A percentile compares a stretch with the other conserved stretches of the same genome.
Evolutionary conservation across 2,329 filamentous ascomycete genomes (phyloP).

Genomic region (Didymella sp.): DNA sequence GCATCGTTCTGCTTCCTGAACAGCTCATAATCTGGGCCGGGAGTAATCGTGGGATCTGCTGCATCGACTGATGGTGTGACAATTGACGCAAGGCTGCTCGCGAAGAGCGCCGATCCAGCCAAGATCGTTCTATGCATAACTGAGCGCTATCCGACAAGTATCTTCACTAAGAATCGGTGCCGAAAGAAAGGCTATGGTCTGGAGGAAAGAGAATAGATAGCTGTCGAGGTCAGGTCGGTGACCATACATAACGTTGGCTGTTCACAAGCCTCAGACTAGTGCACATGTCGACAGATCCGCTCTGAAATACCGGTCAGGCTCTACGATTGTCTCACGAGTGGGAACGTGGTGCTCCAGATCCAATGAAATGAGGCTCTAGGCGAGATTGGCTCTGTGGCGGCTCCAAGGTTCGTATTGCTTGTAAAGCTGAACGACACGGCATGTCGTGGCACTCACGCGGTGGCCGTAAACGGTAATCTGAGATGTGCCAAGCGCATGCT

Average conservation of each 20-base stretch:
- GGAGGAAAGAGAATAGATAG: background rate
- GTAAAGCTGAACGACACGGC: slow-evolving; percentile 26
- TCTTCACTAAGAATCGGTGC: background rate
- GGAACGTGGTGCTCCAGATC: slow-evolving; percentile 10
- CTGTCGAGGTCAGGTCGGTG: background rate
- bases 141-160: background rate
- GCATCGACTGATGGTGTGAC: slow-evolving; percentile 22
- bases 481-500: slow-evolving; percentile 25
- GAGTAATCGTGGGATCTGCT: slow-evolving; percentile 37
- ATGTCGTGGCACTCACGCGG: slow-evolving; percentile 29
- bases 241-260: slow-evolving; percentile 18
- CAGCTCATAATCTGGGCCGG: slow-evolving; percentile 32
- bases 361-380: slow-evolving; percentile 23
- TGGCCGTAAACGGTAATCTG: slow-evolving; percentile 24
- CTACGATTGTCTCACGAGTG: slow-evolving; percentile 13
- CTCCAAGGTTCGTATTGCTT: slow-evolving; percentile 25
- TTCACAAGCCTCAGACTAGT: slow-evolving; percentile 12
- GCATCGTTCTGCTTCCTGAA: slow-evolving; percentile 34
- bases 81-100: slow-evolving; percentile 25
- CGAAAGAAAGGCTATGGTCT: background rate
- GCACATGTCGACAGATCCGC: slow-evolving; percentile 7
- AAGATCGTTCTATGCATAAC: slow-evolving; percentile 7
- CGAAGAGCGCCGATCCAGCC: slow-evolving; percentile 23
- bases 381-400: slow-evolving; percentile 15
- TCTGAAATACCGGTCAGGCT: slow-evolving; percentile 23